A percentile compares a stretch with the other conserved stretches of the same genome.
Conservation (phyloP, 768 basidiomycete genomes). For the Tricholoma matsutake region DNA sequence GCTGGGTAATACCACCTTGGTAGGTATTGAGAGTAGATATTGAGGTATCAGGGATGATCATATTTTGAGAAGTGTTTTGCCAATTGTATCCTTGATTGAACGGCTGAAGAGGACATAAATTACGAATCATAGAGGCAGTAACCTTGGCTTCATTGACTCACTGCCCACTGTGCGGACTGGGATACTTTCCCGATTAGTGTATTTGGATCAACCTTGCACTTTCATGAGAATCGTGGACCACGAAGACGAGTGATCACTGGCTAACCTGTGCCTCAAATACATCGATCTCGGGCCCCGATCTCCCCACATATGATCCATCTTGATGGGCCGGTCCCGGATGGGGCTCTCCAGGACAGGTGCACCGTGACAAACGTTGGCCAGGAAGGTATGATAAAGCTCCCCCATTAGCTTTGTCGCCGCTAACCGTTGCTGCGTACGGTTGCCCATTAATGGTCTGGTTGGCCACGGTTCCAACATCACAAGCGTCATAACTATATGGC, state of each 20-base stretch:
- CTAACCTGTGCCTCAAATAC: slow-evolving; percentile 77
- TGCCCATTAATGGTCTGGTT: slow-evolving; percentile 77
- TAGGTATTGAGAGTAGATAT: slow-evolving; percentile 59
- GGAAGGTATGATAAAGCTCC: slow-evolving; percentile 68
- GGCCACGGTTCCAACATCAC: slow-evolving; percentile 79
- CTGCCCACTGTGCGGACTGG: slow-evolving; percentile 83
- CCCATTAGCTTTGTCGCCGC: slow-evolving; percentile 49
- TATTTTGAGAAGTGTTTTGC: slow-evolving; percentile 58
- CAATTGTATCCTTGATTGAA: slow-evolving; percentile 73
- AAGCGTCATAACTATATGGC: slow-evolving; percentile 80
- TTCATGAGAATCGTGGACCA: neutral
- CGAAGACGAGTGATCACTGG: neutral
- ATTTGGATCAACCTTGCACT: slow-evolving; percentile 40
- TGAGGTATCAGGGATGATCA: slow-evolving; percentile 54
- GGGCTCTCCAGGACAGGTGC: slow-evolving; percentile 78
- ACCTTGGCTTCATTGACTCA: slow-evolving; percentile 31
- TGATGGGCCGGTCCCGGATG: slow-evolving; percentile 79
- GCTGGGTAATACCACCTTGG: slow-evolving; percentile 67
- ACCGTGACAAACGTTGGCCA: slow-evolving; percentile 80
- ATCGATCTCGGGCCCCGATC: slow-evolving; percentile 89
- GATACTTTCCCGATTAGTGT: slow-evolving; percentile 62
- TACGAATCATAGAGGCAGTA: neutral
- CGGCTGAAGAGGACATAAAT: slow-evolving; percentile 40
- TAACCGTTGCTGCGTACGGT: slow-evolving; percentile 58
- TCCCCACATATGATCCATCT: slow-evolving; percentile 76